These are phyloP conservation scores for Letharia columbiana DNA, from an alignment of 495 filamentous ascomycete genomes.

Conservation along the genomic window DNA sequence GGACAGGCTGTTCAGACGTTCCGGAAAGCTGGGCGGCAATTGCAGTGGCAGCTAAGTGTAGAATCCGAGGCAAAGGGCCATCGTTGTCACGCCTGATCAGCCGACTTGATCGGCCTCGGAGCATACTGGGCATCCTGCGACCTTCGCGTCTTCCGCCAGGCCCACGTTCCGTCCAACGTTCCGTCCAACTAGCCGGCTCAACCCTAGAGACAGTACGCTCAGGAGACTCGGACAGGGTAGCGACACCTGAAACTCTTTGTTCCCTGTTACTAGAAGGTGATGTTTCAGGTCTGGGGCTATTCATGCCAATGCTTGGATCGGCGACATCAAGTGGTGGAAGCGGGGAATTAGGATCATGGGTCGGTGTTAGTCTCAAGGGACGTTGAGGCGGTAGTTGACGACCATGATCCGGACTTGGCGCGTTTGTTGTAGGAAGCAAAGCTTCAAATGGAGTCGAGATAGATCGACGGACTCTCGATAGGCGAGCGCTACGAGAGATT, in stretches of 20 bases:
- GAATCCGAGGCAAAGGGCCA: conserved; percentile 47
- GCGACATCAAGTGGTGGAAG: conserved; percentile 34
- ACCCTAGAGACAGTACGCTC: conserved; percentile 8
- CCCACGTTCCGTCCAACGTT: conserved; percentile 23
- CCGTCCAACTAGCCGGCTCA: conserved; percentile 18
- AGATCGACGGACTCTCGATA: conserved; percentile 32
- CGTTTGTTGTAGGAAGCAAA: conserved; percentile 26
- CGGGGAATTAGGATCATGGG: conserved; percentile 26
- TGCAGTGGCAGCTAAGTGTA: conserved; percentile 51
- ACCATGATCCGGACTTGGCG: conserved; percentile 18
- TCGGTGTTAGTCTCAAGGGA: conserved; percentile 22
- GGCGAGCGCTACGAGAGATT: conserved; percentile 24
- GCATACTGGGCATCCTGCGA: conserved; percentile 37
- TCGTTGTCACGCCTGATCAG: conserved; percentile 48
- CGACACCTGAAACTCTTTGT: conserved; percentile 7
- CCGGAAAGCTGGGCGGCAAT: conserved; percentile 55
- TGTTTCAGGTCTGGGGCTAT: conserved; percentile 26
- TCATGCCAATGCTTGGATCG: conserved; percentile 39
- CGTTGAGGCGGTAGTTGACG: conserved; percentile 24
- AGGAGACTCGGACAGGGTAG: conserved; percentile 15
- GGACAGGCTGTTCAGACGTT: conserved; percentile 43
- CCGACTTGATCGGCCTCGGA: conserved; percentile 43
- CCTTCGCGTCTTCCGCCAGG: conserved; percentile 24
- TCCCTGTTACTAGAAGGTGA: conserved; percentile 9
- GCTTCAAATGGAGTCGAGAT: conserved; percentile 29